A percentile compares a stretch with the other conserved stretches of the same genome.
phyloP scores from a whole-genome alignment of 116 monocot species.

The Trichopus zeylanicus region DNA sequence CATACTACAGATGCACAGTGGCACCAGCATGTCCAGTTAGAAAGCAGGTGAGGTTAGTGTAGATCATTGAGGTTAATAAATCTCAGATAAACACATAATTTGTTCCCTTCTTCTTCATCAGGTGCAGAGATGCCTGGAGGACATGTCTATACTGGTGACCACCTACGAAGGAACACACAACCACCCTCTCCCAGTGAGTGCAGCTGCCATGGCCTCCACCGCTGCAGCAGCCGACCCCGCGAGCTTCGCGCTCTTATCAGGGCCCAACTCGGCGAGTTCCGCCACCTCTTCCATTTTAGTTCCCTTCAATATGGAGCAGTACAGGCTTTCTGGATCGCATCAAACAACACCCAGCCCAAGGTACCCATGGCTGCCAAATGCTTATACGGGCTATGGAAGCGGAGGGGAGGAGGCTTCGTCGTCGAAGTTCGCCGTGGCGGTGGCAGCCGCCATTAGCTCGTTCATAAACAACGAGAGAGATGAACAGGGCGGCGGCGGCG shows the following conservation, averaged over 20 bases:
- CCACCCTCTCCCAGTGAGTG: slow-evolving; percentile 71
- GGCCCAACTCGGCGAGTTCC: too few relatives aligned
- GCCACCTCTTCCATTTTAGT: too few relatives aligned
- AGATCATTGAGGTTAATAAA: neutral
- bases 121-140: slow-evolving; percentile 84
- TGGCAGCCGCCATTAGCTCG: too few relatives aligned
- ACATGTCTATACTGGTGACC: slow-evolving; percentile 75
- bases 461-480: too few relatives aligned
- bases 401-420: too few relatives aligned
- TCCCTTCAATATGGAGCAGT: too few relatives aligned
- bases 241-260: slow-evolving; percentile 21
- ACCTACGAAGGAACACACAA: slow-evolving; percentile 90
- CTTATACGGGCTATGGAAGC: too few relatives aligned
- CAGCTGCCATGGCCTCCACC: slow-evolving; percentile 65
- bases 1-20: slow-evolving; percentile 74
- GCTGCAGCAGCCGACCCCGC: slow-evolving; percentile 35
- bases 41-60: slow-evolving; percentile 40
- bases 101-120: neutral
- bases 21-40: slow-evolving; percentile 62
- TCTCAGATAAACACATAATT: neutral
- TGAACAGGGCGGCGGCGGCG: too few relatives aligned
- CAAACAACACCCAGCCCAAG: too few relatives aligned
- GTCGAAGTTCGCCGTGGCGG: too few relatives aligned
- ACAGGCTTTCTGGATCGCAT: too few relatives aligned
- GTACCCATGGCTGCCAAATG: too few relatives aligned